Base-by-base conservation (phyloP, 495 filamentous ascomycete genomes). In the Aeminium ludgeri region DNA sequence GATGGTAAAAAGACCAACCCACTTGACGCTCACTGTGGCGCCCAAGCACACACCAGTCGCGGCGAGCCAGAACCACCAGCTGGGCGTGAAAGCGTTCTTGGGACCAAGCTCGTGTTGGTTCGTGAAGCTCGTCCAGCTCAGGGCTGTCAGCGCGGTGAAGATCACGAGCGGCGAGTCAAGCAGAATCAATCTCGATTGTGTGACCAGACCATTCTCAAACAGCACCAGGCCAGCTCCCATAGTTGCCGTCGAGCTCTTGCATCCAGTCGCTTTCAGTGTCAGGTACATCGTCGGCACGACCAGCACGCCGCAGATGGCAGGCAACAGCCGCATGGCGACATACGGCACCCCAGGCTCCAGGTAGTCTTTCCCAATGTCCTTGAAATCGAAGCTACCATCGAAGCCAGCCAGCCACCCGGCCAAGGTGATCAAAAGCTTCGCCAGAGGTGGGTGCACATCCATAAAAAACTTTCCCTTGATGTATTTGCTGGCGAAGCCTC, bases 311-410 rank as follows among this genome's bases (percentile, higher is more conserved):
- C 82, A 72, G 42, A 96, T 60, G 20, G 89, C 89, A 0, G 89
- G 89, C 45, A 93, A 72, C 65, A 96, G 56, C 55, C 89, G 78
- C 89, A 97, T 97, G 30, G 89, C 83, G 13, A 97, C 91, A 63
- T 96, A 97, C 10, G 89, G 89, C 34, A 97, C 89, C 16, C 79
- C 76, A 0, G 91, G 83, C 60, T 87, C 91, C 35, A 96, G 55
- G 53, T 97, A 97, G 55, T 97, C 89, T 65, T 95, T 95, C 53
- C 89, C 89, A 66, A 97, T 97, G 51, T 97, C 91, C 66, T 97
- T 97, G 68, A 97, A 97, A 57, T 97, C 89, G 46, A 97, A 97
- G 34, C 82, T 69, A 36, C 89, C 89, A 59, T 95, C 72, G 55
- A 95, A 97, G 17, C 91, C 89, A 48, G 86, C 89, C 36, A 95